These are phyloP conservation scores for Glonium stellatum DNA, from an alignment of 495 filamentous ascomycete species.

Conservation along the genomic window DNA sequence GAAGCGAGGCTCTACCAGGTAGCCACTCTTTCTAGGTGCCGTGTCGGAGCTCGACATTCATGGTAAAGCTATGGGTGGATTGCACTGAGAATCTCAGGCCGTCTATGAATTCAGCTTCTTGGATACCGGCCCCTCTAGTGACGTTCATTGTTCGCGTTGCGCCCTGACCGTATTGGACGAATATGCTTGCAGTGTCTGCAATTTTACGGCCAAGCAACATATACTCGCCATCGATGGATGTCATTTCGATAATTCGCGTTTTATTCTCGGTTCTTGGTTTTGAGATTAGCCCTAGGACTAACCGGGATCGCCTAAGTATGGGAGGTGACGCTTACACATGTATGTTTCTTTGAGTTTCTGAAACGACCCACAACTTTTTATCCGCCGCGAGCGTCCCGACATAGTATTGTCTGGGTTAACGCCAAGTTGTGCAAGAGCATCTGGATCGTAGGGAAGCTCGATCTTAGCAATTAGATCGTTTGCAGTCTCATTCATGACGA, in stretches of 20 bases:
- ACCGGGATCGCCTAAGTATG: neutral
- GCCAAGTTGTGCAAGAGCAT: neutral
- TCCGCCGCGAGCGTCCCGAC: conserved; percentile 3
- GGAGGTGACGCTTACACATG: neutral
- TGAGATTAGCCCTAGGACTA: neutral
- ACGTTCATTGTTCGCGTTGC: conserved; percentile 3
- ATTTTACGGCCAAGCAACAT: conserved; percentile 4
- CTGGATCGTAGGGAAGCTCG: conserved; percentile 4
- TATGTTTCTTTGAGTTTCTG: neutral
- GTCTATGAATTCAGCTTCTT: conserved; percentile 10
- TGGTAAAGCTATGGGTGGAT: neutral
- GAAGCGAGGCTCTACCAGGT: neutral
- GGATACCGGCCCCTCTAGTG: conserved; percentile 1
- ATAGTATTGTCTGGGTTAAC: conserved; percentile 7
- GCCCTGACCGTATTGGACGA: conserved; percentile 8
- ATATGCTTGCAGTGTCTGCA: conserved; percentile 2
- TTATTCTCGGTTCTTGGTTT: conserved; percentile 2
- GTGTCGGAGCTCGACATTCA: conserved; percentile 3
- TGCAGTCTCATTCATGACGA: conserved; percentile 7
- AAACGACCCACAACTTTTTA: neutral
- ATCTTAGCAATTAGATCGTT: conserved; percentile 8
- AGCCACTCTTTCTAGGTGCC: neutral
- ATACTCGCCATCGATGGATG: conserved; percentile 3
- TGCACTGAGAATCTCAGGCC: neutral
- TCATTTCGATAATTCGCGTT: conserved; percentile 8